phyloP scores from a whole-genome alignment of 371 early-diverging fungal species.

The Lichtheimia ornata region DNA sequence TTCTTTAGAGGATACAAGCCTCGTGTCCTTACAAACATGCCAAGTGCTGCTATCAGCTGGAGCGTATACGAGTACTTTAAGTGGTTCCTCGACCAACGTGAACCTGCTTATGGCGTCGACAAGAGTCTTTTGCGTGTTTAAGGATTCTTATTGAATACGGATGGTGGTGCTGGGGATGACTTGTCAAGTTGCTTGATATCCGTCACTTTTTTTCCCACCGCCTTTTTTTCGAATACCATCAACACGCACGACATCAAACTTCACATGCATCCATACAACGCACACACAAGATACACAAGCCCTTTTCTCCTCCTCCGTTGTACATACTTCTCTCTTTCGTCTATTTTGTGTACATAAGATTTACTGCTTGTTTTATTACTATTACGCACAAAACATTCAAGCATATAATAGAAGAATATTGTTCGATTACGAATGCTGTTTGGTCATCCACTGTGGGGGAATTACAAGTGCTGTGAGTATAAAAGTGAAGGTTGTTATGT shows the following conservation, averaged over 20 bases:
- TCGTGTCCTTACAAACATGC: conserved; percentile 85
- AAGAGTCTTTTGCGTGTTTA: conserved; percentile 15
- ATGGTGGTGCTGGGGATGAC: no score
- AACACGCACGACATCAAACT: no score
- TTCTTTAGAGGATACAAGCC: conserved; percentile 86
- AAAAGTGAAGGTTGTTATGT: neutral
- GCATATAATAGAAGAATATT: neutral
- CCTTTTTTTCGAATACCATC: neutral
- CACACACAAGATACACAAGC: no score
- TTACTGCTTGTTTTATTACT: no score
- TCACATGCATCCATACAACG: no score
- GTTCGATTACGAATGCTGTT: conserved; percentile 2
- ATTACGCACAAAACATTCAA: no score
- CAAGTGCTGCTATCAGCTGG: conserved; percentile 95
- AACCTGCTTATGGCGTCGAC: conserved; percentile 9
- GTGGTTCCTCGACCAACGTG: conserved; percentile 46
- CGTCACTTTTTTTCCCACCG: neutral
- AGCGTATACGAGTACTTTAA: conserved; percentile 88
- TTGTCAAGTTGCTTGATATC: no score
- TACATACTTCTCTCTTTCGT: neutral
- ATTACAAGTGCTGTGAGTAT: neutral
- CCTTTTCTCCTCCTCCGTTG: neutral
- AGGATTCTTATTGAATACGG: neutral
- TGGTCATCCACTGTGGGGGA: neutral
- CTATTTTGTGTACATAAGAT: no score